Evolutionary conservation across 495 filamentous ascomycete species (phyloP), one percentile per base, ranked within the genome.

Genomic region (Neurospora sublineolata): DNA sequence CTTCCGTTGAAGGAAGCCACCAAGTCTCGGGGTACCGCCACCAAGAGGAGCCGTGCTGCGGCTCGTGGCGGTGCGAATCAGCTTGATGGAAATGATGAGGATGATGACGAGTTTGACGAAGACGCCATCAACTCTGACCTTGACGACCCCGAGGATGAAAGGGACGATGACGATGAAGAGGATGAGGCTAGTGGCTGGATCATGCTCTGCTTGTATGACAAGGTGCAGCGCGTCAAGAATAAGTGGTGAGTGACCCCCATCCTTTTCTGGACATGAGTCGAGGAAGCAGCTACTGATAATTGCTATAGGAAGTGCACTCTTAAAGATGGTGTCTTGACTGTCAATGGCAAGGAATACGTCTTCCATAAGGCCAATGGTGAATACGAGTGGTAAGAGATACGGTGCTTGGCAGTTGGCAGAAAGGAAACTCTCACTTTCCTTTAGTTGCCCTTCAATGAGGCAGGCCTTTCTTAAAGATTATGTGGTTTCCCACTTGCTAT

Each of bases 141-240:
- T 3, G 95, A 99, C 78, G 95, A 99, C 76, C 89, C 95, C 0
- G 93, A 97, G 71, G 95, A 99, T 68, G 88, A 91, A 16, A 82
- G 89, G 12, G 89, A 90, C 67, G 89, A 92, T 11, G 90, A 92
- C 16, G 91, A 94, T 30, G 90, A 87, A 33, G 94, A 97, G 46
- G 94, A 97, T 70, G 90, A 94, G 20, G 86, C 86, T 5, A 82
- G 81, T 72, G 89, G 88, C 2, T 91, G 96, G 73, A 92, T 95
- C 80, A 97, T 97, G 92, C 88, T 98, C 44, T 99, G 95, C 84
- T 97, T 95, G 76, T 99, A 99, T 78, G 95, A 99, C 84, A 99
- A 99, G 84, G 95, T 99, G 23, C 94, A 97, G 81, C 86, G 95
- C 68, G 96, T 97, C 72, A 99, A 99, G 89, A 99, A 97, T 81